Base-by-base conservation (phyloP, 2,329 filamentous ascomycete genomes). In the Alternaria hordeiaustralica region DNA sequence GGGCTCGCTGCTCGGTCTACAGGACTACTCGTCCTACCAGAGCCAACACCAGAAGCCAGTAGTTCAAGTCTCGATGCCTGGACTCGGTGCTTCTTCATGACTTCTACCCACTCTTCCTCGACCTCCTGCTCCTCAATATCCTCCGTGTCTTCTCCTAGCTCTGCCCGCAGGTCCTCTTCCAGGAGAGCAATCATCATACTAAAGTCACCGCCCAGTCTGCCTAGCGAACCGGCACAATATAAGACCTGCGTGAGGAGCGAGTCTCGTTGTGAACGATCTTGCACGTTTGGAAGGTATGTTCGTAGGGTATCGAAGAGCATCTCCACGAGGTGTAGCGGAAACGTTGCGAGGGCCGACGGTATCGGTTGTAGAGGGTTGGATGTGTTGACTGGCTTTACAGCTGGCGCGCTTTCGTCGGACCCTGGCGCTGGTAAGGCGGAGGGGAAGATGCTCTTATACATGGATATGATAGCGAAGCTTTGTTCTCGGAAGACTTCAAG, bases 401-500 rank as follows among this genome's bases (percentile, higher is more conserved):
- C 61, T 3, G 71, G 71, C 20, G 74, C 65, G n/a, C 45, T 54
- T 11, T 78, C 73, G 10, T 73, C 66, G 15, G 74, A 70, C 4
- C 75, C 78, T 5, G 81, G 79, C 0, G 75, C 73, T 8, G 83
- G 82, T 5, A 85, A 67, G 5, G 88, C 85, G 4, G 87, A 84
- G 0, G 91, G 89, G 74, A 97, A 97, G 58, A 98, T 93, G 73
- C 91, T 96, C 73, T 90, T 92, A 80, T 96, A 97, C 86, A 98
- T 93, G 62, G 93, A 97, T 26, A 98, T 89, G 64, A 98, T 97
- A 46, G 91, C 92, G 79, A 99, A 99, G 77, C 93, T 97, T 80
- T 99, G 96, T 80, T 99, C 96, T 56, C 96, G 91, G 78, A 98
- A 98, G 26, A 99, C 94, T 78, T 99, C 96, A 72, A 99, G 92